These are phyloP conservation scores for Backusella sp. DNA, from an alignment of 192 early-diverging fungal species.

Conservation along the genomic window DNA sequence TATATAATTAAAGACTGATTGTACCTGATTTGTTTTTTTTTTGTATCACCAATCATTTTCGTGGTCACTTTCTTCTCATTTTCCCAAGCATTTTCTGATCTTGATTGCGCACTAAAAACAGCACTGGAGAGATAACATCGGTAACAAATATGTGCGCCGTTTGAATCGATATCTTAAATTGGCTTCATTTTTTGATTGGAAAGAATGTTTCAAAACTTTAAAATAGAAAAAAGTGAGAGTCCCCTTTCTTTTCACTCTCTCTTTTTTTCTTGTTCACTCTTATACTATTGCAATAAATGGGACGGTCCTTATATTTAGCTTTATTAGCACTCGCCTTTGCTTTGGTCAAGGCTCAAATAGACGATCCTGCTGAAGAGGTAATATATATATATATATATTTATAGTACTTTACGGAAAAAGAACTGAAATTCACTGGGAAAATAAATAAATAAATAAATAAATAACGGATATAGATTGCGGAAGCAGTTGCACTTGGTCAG, in stretches of 20 bases:
- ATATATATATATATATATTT: no score
- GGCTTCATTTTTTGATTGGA: neutral
- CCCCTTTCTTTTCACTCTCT: no score
- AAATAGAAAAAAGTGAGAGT: neutral
- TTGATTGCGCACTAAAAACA: neutral
- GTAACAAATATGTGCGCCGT: neutral
- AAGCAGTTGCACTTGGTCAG: neutral
- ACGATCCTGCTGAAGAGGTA: constrained; percentile 23
- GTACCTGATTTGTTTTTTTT: no score
- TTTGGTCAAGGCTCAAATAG: constrained; percentile 12
- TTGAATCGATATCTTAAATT: neutral
- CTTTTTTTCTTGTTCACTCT: neutral
- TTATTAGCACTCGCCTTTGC: neutral
- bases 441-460: neutral
- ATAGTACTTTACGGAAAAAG: neutral
- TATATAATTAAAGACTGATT: no score
- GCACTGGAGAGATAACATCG: no score
- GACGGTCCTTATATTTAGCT: neutral
- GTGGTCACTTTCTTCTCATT: neutral
- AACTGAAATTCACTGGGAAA: neutral
- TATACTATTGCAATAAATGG: neutral
- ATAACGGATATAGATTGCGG: neutral
- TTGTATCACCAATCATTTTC: neutral
- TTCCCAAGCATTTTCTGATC: neutral
- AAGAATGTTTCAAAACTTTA: neutral